Evolutionary conservation across 352 stramenopile species (phyloP), one percentile per base, ranked within the genome.

Genomic region (Pythium dissimile): DNA sequence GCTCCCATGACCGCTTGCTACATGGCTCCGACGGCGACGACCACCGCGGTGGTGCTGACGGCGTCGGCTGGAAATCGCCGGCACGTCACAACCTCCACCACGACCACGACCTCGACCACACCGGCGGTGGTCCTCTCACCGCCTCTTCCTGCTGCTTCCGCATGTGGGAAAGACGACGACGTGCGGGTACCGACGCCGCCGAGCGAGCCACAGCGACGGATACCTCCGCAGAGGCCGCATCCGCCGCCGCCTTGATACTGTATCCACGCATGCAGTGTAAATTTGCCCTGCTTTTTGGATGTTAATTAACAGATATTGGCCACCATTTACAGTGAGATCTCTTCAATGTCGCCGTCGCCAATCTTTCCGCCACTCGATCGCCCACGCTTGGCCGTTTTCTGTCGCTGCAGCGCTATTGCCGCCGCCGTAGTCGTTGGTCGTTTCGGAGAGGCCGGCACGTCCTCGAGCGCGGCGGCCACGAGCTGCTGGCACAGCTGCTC

Each of bases 401-500:
- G 58, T 49, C 62, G 51, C 38, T 81, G 67, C 35, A 69, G 54
- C 23, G 64, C 76, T 41, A 68, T 58, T 20, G 73, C 28, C 20
- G 32, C 18, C 5, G 21, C 59, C 11, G 59, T 67, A 5, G 59
- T 59, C 52, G 59, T 67, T 7, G 59, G 51, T 35, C 59, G 43
- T 46, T 58, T 62, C 0, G 61, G 61, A 8, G 61, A 41, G 11
- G 47, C 20, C 20, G 61, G 61, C 2, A 63, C 16, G 26, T 69
- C 62, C 15, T 69, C 62, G 18, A 75, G 68, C 6, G 73, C 81
- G 21, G 84, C 74, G 9, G 49, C 69, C 43, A 88, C 73, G 32
- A 90, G 72, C 46, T 87, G 69, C 49, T 80, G 67, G 35, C 80
- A 90, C 3, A 88, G 55, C n/a, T 73, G 73, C 53, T 90, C 77